Percentiles rank a stretch among this genome's conserved stretches.
Conservation (phyloP, 345 rosid genomes). For the Linum usitatissimum region DNA sequence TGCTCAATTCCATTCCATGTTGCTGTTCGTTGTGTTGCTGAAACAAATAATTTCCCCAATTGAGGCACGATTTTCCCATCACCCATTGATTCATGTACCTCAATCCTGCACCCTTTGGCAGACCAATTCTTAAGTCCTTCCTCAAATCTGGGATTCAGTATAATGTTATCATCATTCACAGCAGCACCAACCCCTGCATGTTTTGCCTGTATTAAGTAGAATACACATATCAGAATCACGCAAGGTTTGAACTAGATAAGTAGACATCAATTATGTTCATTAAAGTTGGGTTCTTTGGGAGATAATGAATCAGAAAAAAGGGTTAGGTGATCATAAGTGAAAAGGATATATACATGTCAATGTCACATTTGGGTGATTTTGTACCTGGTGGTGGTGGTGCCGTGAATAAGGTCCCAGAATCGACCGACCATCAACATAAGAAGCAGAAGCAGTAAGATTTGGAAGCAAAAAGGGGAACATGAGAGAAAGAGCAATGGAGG, state of each 20-base stretch:
- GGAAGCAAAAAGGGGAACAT: neutral
- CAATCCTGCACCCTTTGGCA: slow-evolving; percentile 4
- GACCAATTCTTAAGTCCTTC: slow-evolving; percentile 9
- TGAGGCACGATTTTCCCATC: slow-evolving; percentile 6
- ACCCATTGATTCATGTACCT: slow-evolving; percentile 7
- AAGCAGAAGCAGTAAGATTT: neutral
- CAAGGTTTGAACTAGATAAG: neutral
- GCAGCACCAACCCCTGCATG: neutral
- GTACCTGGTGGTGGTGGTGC: neutral
- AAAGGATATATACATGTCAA: neutral
- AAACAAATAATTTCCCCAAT: slow-evolving; percentile 2
- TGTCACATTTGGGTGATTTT: neutral
- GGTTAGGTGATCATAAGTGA: neutral
- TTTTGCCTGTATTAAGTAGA: neutral
- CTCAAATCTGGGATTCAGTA: slow-evolving; percentile 8
- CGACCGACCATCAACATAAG: neutral
- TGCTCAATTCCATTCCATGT: slow-evolving; percentile 9
- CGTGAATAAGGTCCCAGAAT: neutral
- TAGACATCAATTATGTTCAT: neutral
- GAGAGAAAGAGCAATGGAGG: neutral
- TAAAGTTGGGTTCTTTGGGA: neutral
- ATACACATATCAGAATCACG: neutral
- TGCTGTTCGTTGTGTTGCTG: slow-evolving; percentile 2
- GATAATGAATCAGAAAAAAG: neutral
- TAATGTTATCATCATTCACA: neutral